Evolutionary conservation across 139 green algal species (phyloP).

Genomic region (Asterochloris erici): DNA sequence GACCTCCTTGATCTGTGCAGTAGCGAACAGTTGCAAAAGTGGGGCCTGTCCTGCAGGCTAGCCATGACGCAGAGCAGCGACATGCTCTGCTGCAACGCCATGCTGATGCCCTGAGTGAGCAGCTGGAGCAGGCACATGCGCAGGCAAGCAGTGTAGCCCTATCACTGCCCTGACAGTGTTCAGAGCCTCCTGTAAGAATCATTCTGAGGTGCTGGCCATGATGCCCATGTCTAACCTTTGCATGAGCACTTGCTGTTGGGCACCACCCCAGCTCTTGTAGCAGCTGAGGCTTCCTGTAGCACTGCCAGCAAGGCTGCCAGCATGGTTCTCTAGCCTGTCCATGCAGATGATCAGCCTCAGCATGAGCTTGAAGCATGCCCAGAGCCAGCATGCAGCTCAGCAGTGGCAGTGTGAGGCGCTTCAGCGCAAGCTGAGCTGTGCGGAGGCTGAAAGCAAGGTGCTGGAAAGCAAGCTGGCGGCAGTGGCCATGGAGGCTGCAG

Average conservation of each 20-base stretch:
- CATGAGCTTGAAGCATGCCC: conserved; percentile 9
- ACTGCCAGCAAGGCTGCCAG: no score
- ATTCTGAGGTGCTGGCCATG: no score
- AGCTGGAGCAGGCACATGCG: conserved; percentile 9
- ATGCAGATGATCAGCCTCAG: conserved; percentile 1
- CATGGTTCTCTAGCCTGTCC: no score
- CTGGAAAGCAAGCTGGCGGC: conserved; percentile 18
- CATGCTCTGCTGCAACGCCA: no score
- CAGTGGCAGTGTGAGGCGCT: conserved; percentile 20
- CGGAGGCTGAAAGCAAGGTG: conserved; percentile 23
- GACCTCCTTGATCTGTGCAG: not conserved
- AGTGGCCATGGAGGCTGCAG: conserved; percentile 17
- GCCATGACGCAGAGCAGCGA: no score
- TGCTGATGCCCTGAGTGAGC: conserved; percentile 8
- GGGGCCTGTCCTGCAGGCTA: not conserved
- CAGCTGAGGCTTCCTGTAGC: no score
- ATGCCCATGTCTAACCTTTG: no score
- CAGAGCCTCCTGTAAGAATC: no score
- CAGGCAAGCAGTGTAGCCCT: not conserved
- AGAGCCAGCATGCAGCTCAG: not conserved
- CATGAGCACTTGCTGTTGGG: no score
- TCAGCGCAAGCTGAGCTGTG: conserved; percentile 26
- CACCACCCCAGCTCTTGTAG: no score
- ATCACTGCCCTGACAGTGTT: no score
- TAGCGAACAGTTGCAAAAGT: not conserved